phyloP scores from a whole-genome alignment of 768 basidiomycete species.

The Candolleomyces aberdarensis region DNA sequence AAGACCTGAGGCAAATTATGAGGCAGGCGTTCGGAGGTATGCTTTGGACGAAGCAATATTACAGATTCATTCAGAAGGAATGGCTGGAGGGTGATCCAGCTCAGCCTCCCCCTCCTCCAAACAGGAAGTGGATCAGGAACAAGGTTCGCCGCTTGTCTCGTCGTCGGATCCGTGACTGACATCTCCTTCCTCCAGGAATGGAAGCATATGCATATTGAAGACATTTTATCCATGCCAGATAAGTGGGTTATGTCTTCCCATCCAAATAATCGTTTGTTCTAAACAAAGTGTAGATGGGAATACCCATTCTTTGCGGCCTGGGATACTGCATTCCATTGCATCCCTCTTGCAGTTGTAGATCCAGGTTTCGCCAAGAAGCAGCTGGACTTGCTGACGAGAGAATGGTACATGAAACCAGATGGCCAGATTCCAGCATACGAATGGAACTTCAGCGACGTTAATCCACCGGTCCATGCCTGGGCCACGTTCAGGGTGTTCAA shows the following conservation, averaged over 20 bases:
- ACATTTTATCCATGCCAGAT: conserved; percentile 98
- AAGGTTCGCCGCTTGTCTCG: conserved; percentile 42
- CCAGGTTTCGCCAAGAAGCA: conserved; percentile 97
- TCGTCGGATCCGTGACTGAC: not conserved
- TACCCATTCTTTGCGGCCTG: conserved; percentile 99
- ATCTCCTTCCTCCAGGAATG: conserved; percentile 59
- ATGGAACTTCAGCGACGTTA: conserved; percentile 99
- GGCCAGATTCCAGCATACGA: conserved; percentile 99
- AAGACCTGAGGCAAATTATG: conserved; percentile 95
- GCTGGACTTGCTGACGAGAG: conserved; percentile 90
- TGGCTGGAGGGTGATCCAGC: conserved; percentile 96
- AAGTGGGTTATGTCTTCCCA: conserved; percentile 52
- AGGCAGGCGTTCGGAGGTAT: conserved; percentile 94
- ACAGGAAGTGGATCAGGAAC: conserved; percentile 83
- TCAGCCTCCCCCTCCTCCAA: conserved; percentile 91
- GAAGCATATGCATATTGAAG: conserved; percentile 93
- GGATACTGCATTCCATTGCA: conserved; percentile 99
- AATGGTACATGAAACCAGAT: conserved; percentile 99
- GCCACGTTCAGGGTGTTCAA: conserved; percentile 99
- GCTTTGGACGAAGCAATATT: conserved; percentile 99
- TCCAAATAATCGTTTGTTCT: not conserved
- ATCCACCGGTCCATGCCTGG: conserved; percentile 99
- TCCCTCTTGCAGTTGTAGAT: conserved; percentile 95
- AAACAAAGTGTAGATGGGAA: conserved; percentile 66
- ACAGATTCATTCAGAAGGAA: conserved; percentile 92